Base-by-base conservation (phyloP, 345 rosid genomes). In the Isatis tinctoria region DNA sequence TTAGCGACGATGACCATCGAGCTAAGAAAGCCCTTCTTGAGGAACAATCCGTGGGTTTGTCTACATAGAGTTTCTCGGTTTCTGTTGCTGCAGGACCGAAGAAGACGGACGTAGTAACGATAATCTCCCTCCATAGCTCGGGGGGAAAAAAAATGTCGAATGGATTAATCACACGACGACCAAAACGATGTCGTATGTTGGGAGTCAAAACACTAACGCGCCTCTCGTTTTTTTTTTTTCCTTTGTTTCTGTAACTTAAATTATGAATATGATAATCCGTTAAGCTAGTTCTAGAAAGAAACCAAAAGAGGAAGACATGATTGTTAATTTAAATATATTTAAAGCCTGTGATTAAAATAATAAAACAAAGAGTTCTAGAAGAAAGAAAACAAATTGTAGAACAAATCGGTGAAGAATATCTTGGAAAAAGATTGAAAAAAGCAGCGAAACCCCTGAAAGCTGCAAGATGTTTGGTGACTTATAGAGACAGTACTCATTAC, bases 11-110 rank as follows among this genome's bases (percentile, higher is more conserved):
- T 63, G 7, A 90, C 65, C n/a, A 78, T 24, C 8, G 89, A 81
- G 18, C 48, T 58, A 16, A 85, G 35, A 48, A 88, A 58, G 78
- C 96, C 89, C 78, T 78, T 87, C 75, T 89, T 88, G 28, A 92
- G 44, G 72, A 87, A 79, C 22, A 81, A 62, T 37, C 79, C 78
- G 49, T 92, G 85, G 61, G 85, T 72, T 72, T 92, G 90, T 47
- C 75, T 85, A 18, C 90, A 89, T 17, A 76, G 74, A 72, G 56
- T 56, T 51, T 85, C 70, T n/a, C 73, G 74, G 26, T 49, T 74
- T 12, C 36, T 81, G 69, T 73, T 71, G 66, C 80, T 83, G 35
- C 82, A 76, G 22, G 82, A 78, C 52, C 70, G 81, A 61, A 85
- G 83, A 7, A 79, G 71, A 72, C 86, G 78, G 13, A 64, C 78